phyloP scores from a whole-genome alignment of 805 yeast genomes.

The Yamadazyma sp. region DNA sequence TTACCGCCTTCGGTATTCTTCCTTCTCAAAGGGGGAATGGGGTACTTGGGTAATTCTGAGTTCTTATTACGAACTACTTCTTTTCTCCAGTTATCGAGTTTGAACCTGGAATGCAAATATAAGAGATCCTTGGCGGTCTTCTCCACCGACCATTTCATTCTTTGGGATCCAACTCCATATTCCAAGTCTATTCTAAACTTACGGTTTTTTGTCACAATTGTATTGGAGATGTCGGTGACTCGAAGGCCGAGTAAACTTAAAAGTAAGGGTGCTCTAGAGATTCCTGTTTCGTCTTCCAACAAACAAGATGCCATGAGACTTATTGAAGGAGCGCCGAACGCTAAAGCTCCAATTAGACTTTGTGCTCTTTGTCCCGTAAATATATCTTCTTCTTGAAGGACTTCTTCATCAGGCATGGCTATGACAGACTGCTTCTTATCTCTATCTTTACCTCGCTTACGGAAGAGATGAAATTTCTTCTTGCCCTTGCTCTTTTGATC shows the following conservation, averaged over 20 bases:
- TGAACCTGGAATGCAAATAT: slow-evolving; percentile 68
- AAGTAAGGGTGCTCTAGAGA: slow-evolving; percentile 78
- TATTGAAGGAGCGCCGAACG: slow-evolving; percentile 72
- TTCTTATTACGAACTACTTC: slow-evolving; percentile 32
- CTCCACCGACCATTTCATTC: slow-evolving; percentile 77
- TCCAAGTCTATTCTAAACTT: slow-evolving; percentile 73
- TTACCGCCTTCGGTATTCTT: slow-evolving; percentile 8
- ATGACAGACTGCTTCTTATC: slow-evolving; percentile 20
- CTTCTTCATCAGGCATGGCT: slow-evolving; percentile 18
- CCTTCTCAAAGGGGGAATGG: slow-evolving; percentile 38
- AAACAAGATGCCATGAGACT: slow-evolving; percentile 73
- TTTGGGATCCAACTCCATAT: slow-evolving; percentile 81
- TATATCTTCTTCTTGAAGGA: slow-evolving; percentile 21
- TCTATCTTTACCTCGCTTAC: slow-evolving; percentile 24
- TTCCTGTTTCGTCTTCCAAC: slow-evolving; percentile 71
- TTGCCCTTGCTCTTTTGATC: slow-evolving; percentile 5
- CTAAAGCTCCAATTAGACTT: slow-evolving; percentile 41
- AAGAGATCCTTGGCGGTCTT: slow-evolving; percentile 71
- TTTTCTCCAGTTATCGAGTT: slow-evolving; percentile 42
- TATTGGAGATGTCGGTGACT: slow-evolving; percentile 51
- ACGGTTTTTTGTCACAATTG: slow-evolving; percentile 37
- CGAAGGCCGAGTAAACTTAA: slow-evolving; percentile 69
- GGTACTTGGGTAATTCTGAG: slow-evolving; percentile 46
- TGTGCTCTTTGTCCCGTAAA: slow-evolving; percentile 38
- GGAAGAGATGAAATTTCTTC: slow-evolving; percentile 24